These are phyloP conservation scores for Amphibolis antarctica DNA, from an alignment of 106 monocot genomes.

Conservation along the genomic window DNA sequence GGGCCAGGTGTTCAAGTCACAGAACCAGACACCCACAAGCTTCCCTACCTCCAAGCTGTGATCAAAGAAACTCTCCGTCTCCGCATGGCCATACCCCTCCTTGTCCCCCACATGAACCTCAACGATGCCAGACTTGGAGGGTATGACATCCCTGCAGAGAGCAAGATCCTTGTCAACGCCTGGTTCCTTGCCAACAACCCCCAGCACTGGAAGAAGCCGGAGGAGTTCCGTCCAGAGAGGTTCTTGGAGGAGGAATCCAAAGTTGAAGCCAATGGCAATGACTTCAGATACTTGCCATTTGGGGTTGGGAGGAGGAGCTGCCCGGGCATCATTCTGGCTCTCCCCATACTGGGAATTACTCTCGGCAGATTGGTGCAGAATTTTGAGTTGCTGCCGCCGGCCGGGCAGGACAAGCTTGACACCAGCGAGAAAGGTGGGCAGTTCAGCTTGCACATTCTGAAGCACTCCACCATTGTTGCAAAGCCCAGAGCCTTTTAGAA, in stretches of 20 bases:
- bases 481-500: constrained; percentile 3
- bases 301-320: constrained; percentile 33
- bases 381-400: constrained; percentile 41
- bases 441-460: constrained; percentile 48
- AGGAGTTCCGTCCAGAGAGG: constrained; percentile 47
- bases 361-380: constrained; percentile 29
- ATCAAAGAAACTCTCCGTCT: constrained; percentile 17
- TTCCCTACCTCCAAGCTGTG: constrained; percentile 5
- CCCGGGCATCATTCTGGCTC: constrained; percentile 35
- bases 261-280: constrained; percentile 21
- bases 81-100: constrained; percentile 35
- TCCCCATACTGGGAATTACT: constrained; percentile 32
- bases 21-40: constrained; percentile 7
- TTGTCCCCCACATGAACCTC: constrained; percentile 53
- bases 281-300: constrained; percentile 45
- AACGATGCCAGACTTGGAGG: constrained; percentile 41
- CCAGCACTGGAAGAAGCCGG: constrained; percentile 25
- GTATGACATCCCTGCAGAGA: constrained; percentile 23
- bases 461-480: constrained; percentile 37
- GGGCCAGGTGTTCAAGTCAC: constrained; percentile 1
- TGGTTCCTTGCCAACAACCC: constrained; percentile 57
- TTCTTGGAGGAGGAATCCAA: constrained; percentile 38
- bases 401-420: constrained; percentile 43
- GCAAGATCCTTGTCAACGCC: constrained; percentile 39
- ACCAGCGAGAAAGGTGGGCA: constrained; percentile 56